Conservation (phyloP, 164 flowering plant genomes). For the Magnolia officinalis region DNA sequence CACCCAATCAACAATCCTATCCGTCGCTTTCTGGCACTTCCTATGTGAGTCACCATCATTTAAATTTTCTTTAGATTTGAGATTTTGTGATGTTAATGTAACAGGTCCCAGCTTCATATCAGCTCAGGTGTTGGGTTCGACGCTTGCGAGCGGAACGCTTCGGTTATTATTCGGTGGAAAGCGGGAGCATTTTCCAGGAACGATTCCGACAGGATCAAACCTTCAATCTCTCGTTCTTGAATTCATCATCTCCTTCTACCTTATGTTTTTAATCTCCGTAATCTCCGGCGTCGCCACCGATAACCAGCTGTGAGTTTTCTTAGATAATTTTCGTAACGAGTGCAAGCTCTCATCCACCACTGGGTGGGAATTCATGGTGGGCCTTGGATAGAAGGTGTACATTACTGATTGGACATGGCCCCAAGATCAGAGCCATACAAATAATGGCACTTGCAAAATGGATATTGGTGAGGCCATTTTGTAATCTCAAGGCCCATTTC, state of each 20-base stretch:
- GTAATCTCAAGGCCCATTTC: no score
- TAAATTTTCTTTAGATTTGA: not conserved
- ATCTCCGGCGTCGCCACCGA: slow-evolving; percentile 62
- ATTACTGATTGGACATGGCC: no score
- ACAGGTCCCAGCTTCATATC: slow-evolving; percentile 37
- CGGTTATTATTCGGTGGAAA: slow-evolving; percentile 31
- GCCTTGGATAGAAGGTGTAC: no score
- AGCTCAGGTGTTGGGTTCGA: slow-evolving; percentile 46
- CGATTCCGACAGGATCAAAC: slow-evolving; percentile 39
- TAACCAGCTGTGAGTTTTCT: slow-evolving; percentile 35
- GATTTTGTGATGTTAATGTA: not conserved
- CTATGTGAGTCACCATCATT: no score
- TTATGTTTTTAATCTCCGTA: slow-evolving; percentile 71
- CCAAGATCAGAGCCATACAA: no score
- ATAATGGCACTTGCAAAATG: no score
- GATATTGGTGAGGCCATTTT: no score
- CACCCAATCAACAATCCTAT: no score
- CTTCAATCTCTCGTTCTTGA: slow-evolving; percentile 46
- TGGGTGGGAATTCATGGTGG: no score
- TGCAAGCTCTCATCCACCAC: no score
- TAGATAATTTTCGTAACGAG: no score
- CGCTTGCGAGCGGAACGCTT: slow-evolving; percentile 44
- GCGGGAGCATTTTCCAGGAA: slow-evolving; percentile 37
- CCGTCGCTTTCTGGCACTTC: no score
- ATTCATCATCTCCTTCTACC: slow-evolving; percentile 52